phyloP scores from a whole-genome alignment of 148 eudicot genomes.

The Hydrangea macrophylla region DNA sequence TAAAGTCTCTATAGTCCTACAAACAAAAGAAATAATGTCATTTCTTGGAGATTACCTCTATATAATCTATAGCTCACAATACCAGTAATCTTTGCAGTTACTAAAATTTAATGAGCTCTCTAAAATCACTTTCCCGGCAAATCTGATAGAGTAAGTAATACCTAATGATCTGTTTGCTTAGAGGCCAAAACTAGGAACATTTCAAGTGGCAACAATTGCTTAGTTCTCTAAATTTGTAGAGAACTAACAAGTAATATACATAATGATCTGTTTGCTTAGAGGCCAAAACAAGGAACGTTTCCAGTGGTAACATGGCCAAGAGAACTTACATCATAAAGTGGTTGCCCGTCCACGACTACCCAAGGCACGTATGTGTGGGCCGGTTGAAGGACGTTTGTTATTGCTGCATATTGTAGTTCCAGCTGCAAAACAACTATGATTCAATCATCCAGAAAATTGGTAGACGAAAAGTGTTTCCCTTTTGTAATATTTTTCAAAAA shows the following conservation, averaged over 20 bases:
- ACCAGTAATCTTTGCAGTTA: not conserved
- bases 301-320: not conserved
- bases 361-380: conserved; percentile 81
- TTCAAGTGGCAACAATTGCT: not conserved
- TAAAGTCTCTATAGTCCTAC: conserved; percentile 59
- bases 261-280: too few relatives aligned
- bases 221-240: too few relatives aligned
- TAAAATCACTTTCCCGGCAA: not conserved
- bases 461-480: not conserved
- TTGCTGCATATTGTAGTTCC: conserved; percentile 60
- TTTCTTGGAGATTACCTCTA: not conserved
- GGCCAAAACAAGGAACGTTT: not conserved
- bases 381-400: conserved; percentile 62
- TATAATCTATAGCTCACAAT: not conserved
- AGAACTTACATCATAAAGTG: conserved; percentile 64
- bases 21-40: conserved; percentile 10
- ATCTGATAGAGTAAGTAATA: not conserved
- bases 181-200: not conserved
- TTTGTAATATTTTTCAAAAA: too few relatives aligned
- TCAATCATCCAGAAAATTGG: not conserved
- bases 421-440: conserved; percentile 44
- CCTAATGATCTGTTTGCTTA: not conserved
- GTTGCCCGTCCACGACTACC: conserved; percentile 82
- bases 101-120: not conserved
- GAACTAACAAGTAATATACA: too few relatives aligned